Base-by-base conservation (phyloP, 108 stramenopile genomes). In the Parietichytrium sp. region DNA sequence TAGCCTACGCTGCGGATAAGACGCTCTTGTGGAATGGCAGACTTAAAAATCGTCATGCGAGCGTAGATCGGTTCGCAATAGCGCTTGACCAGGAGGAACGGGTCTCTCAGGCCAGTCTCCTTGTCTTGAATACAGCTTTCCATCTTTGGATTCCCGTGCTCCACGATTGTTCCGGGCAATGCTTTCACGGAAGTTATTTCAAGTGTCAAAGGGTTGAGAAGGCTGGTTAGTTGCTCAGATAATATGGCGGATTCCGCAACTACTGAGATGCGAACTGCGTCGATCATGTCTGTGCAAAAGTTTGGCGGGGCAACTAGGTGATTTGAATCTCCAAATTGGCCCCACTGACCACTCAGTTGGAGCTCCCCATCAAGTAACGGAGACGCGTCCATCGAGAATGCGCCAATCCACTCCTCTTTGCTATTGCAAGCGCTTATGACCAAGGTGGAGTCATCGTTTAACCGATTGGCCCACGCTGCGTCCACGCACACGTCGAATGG, bases 21-120 rank as follows among this genome's bases (percentile, higher is more conserved):
- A 6, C 61, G 61, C 36, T 3, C 38, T 10, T 72, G 20, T 10
- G 38, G 38, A 33, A 72, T 10, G 42, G 45, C 38, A 6, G 38
- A 42, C 10, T 33, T 33, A 33, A 72, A 27, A 15, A 72, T 42
- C 29, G 36, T 6, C 15, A 72, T 45, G 0, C 45, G 61, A 18
- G 61, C 61, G 33, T 72, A 42, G 20, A 72, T 42, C 10, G 61
- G 61, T 42, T 72, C 61, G 42, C 61, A 72, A 38, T 72, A 72
- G 10, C 61, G 61, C 42, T 72, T 72, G 10, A 45, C 38, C 13
- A 72, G 61, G 23, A 72, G 20, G 20, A 72, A 72, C 0, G 61
- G 20, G 42, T 72, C 61, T 3, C 45, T 36, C 13, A n/a, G 23
- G 0, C 45, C 45, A 42, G 61, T 72, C 10, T 45, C 45, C 6